Evolutionary conservation across 1,284 basidiomycete genomes (phyloP), one percentile per base, ranked within the genome.

Genomic region (Cryptococcus jaspeensis): DNA sequence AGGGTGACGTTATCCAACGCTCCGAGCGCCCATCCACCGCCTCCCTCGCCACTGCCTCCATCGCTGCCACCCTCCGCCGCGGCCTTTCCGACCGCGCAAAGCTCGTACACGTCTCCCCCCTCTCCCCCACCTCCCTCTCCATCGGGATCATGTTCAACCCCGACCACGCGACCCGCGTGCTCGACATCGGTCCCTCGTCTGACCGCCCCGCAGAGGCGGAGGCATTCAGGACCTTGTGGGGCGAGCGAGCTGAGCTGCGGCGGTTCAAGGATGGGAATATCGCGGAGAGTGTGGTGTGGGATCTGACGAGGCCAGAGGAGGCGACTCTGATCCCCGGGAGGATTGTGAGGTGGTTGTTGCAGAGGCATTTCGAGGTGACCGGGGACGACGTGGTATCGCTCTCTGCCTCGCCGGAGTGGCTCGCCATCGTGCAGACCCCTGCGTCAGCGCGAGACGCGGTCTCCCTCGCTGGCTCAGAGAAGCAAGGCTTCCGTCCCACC

Each of bases 261-360:
- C 85, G 95, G 18, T 99, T 99, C 82, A 94, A 97, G 74, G 94
- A 99, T 69, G 95, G 95, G 0, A 84, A 88, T 5, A 98, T 99
- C 61, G 75, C 85, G 7, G 92, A 98, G 75, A 92, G 90, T 70
- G 92, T 99, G 13, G 92, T 98, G 0, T 99, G 96, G 96, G 77
- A 80, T 20, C 66, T 78, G 1, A 47, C 68, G 4, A 64, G 77
- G n/a, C 75, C 74, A 0, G 89, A 92, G 60, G 90, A 93, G 61
- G 86, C 90, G 8, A 82, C 85, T 2, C 83, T 87, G 50, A 87
- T 99, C 40, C 92, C 93, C 0, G 79, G 82, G 8, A 82, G 84
- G 71, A 85, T 98, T 63, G 83, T 92, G 13, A 77, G 80, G 25
- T 86, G 92, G 74, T 80, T 97, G 36, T 80, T 99, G 6, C 67